phyloP scores from a whole-genome alignment of 495 filamentous ascomycete species.

The Sabuloglossum arenarium region DNA sequence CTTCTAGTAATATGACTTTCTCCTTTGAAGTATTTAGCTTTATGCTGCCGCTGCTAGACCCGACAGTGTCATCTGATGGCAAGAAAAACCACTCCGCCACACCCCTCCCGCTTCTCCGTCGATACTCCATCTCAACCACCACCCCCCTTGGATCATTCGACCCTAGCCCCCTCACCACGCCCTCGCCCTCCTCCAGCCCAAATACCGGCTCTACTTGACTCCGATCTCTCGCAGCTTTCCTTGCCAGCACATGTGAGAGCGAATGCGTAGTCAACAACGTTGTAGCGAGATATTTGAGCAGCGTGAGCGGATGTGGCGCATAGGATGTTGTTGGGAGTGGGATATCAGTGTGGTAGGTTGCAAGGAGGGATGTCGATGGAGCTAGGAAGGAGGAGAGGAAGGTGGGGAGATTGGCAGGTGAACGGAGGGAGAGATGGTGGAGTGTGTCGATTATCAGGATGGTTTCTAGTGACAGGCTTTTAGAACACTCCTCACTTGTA shows the following conservation, averaged over 20 bases:
- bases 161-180: conserved; percentile 41
- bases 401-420: not conserved
- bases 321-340: too few relatives aligned
- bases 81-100: conserved; percentile 63
- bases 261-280: conserved; percentile 40
- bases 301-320: conserved; percentile 38
- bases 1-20: conserved; percentile 48
- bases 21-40: conserved; percentile 14
- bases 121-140: conserved; percentile 69
- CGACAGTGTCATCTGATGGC: conserved; percentile 14
- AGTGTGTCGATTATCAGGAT: conserved; percentile 11
- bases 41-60: not conserved
- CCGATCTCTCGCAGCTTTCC: conserved; percentile 44
- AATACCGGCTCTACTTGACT: conserved; percentile 51
- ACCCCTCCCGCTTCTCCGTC: conserved; percentile 57
- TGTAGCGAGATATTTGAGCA: conserved; percentile 44
- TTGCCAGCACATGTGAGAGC: conserved; percentile 45
- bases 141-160: conserved; percentile 31
- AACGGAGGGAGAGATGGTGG: conserved; percentile 3
- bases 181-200: conserved; percentile 60
- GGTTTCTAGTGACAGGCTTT: not conserved
- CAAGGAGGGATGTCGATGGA: conserved; percentile 34
- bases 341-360: conserved; percentile 9
- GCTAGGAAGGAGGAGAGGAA: conserved; percentile 17
- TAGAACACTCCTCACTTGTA: too few relatives aligned